Base-by-base conservation (phyloP, 2,329 filamentous ascomycete species). In the Aureobasidium sp. region DNA sequence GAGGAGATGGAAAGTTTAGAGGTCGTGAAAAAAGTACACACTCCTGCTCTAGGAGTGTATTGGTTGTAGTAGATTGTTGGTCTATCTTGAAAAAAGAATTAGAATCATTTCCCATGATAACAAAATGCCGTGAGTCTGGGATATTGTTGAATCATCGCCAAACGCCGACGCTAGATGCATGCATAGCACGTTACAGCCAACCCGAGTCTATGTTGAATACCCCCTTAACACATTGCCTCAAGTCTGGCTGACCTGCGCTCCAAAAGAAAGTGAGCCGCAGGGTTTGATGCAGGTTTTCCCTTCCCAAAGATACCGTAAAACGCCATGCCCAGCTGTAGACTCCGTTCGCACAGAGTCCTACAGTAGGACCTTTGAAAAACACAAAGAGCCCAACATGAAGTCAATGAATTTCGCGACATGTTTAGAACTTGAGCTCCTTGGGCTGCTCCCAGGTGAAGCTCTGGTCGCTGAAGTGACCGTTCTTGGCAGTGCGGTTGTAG, bases 391-490 rank as follows among this genome's bases (percentile, higher is more conserved):
- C 27, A 24, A 41, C 48, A 56, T 47, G 50, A 63, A 44, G n/a
- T 52, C 17, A 59, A 63, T n/a, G 26, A 24, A 55, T 63, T 44
- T 29, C 41, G 20, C 27, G 48, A 56, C 52, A 48, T 52, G 48
- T 77, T 85, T 96, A 97, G 80, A 90, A 88, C 81, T 89, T 92
- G 74, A 99, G 90, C 70, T 83, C 72, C 90, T 96, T 97, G 74
- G 94, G 93, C 86, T 97, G 86, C 87, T 99, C 94, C 94, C 94
- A 99, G 80, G 82, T 86, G 86, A 99, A 99, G 78, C 78, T 82
- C 86, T 96, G 94, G 89, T 97, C 94, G 80, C 92, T 96, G 81
- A 99, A 99, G 86, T 99, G 94, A 72, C 94, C 94, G 82, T 97
- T 97, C 90, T 97, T 97, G 81, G 94, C 94, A 63, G 94, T 99